Evolutionary conservation across 2,329 filamentous ascomycete species (phyloP).

Genomic region (Calonectria pseudoreteaudii): DNA sequence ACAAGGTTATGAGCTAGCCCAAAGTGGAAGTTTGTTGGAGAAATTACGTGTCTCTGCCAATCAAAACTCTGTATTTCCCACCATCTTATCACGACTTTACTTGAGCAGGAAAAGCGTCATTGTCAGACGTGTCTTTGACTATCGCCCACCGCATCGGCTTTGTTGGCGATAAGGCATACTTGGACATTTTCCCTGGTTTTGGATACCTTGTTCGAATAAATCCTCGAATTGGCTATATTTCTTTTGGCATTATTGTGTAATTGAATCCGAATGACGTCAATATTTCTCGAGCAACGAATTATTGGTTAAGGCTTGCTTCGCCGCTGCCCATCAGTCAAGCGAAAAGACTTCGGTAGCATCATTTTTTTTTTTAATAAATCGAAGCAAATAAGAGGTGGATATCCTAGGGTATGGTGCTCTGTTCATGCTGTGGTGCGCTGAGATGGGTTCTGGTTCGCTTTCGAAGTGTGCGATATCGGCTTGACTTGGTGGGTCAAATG

Average conservation of each 20-base stretch:
- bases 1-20: neutral
- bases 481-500: too few species aligned
- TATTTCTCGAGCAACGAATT: neutral
- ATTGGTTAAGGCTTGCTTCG: neutral
- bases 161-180: neutral
- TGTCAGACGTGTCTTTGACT: neutral
- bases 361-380: neutral
- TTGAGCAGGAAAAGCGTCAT: neutral
- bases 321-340: neutral
- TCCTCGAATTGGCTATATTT: neutral
- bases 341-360: neutral
- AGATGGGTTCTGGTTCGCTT: neutral
- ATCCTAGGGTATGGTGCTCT: neutral
- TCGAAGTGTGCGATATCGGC: neutral
- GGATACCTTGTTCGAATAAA: neutral
- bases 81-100: neutral
- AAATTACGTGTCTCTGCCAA: neutral
- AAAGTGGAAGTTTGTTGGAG: slow-evolving; percentile 3
- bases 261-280: neutral
- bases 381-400: neutral
- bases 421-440: neutral
- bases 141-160: neutral
- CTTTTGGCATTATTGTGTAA: neutral
- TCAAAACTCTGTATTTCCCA: neutral
- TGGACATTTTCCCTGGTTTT: neutral